Base-by-base conservation (phyloP, 2,329 filamentous ascomycete genomes). In the Microcyclosporella mali region DNA sequence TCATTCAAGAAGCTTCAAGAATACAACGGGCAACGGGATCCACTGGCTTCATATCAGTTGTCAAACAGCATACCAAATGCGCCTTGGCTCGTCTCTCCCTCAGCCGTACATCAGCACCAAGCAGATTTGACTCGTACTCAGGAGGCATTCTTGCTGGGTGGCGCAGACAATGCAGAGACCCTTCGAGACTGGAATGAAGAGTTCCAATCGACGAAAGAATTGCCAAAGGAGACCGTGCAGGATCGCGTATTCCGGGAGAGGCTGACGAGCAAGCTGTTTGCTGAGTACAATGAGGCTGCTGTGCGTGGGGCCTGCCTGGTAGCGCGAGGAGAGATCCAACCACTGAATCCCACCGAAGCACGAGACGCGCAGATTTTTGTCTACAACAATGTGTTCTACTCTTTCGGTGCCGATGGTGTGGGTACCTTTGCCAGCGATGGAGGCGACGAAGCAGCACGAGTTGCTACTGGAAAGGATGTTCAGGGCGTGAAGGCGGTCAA, bases 381-480 rank as follows among this genome's bases (percentile, higher is more conserved):
- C 17, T 95, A 97, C 73, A 97, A 97, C 74, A 98, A 98, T 68
- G 88, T 98, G 55, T 98, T 98, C 73, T 98, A 95, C 73, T 97
- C 92, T 1, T 97, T 95, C 57, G 92, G 92, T 50, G 90, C 92
- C 33, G 92, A 98, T 64, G 94, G 92, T 40, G 92, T 97, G 34
- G 90, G 92, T 33, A 98, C 92, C 12, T 98, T 98, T 66, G 89
- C 88, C 9, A 89, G 85, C 2, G 92, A 98, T 69, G 92, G 92
- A 53, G 92, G 92, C 15, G 90, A 98, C 54, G 92, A 98, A 69
- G 92, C 92, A 52, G 92, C 92, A 11, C 81, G 90, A 46, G 88
- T 97, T 44, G 92, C 94, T 18, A 95, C 94, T 4, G 90, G 89
- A 51, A 98, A 98, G 70, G 92, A 98, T 60, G 89, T 97, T 35